Percentiles rank a stretch among this genome's conserved stretches.
phyloP scores from a whole-genome alignment of 257 asterid genomes.

The Solanum ossicruentum region DNA sequence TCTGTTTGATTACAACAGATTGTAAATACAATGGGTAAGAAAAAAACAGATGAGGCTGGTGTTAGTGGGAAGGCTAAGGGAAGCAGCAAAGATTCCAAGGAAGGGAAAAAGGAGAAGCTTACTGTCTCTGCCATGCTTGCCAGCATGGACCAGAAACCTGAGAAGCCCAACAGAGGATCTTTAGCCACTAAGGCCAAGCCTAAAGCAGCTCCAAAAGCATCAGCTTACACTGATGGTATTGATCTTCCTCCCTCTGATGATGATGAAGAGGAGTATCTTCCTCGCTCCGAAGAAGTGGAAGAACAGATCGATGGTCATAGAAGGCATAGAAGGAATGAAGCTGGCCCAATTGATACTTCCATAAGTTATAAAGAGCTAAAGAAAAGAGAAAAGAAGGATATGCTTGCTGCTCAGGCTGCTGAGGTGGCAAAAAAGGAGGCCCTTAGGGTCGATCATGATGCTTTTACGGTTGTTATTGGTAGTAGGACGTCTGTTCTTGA shows the following conservation, averaged over 20 bases:
- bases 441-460: slow-evolving; percentile 59
- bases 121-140: slow-evolving; percentile 59
- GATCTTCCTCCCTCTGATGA: slow-evolving; percentile 67
- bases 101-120: slow-evolving; percentile 26
- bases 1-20: neutral
- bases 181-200: slow-evolving; percentile 26
- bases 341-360: slow-evolving; percentile 25
- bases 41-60: slow-evolving; percentile 42
- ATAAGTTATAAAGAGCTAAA: slow-evolving; percentile 35
- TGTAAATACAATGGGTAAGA: slow-evolving; percentile 41
- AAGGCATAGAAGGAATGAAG: slow-evolving; percentile 15
- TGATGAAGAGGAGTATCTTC: slow-evolving; percentile 26
- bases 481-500: slow-evolving; percentile 52
- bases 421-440: slow-evolving; percentile 52
- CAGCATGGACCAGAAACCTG: slow-evolving; percentile 50
- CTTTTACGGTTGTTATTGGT: slow-evolving; percentile 62
- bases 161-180: slow-evolving; percentile 46
- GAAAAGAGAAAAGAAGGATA: slow-evolving; percentile 54
- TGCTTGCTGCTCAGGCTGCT: slow-evolving; percentile 36
- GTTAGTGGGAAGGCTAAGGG: slow-evolving; percentile 35
- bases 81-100: slow-evolving; percentile 27
- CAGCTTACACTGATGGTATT: slow-evolving; percentile 36
- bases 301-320: slow-evolving; percentile 12
- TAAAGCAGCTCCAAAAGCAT: slow-evolving; percentile 29
- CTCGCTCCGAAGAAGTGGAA: slow-evolving; percentile 19